Conservation (phyloP, 371 early-diverging fungal species). For the Chytridium lagenaria region DNA sequence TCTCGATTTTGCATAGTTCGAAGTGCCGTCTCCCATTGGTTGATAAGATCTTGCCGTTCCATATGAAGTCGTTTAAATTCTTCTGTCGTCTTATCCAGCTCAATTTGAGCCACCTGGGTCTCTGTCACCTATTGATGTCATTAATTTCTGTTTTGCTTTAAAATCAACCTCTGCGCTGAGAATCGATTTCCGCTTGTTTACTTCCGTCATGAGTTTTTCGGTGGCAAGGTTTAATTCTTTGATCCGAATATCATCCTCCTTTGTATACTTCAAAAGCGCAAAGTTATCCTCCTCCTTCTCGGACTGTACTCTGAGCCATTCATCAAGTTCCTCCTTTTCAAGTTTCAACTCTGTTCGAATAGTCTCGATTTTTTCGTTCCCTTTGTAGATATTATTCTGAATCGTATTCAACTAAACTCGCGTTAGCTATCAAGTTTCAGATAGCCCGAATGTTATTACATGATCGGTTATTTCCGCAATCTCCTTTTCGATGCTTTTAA, state of each 20-base stretch:
- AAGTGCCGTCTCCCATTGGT: constrained; percentile 60
- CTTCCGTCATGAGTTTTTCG: constrained; percentile 58
- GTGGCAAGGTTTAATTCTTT: constrained; percentile 55
- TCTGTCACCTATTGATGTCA: constrained; percentile 58
- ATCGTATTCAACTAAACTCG: constrained; percentile 49
- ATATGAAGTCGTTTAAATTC: constrained; percentile 56
- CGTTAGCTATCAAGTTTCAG: neutral
- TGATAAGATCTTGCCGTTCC: constrained; percentile 59
- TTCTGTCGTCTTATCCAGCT: constrained; percentile 59
- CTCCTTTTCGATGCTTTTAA: constrained; percentile 53
- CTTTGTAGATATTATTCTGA: constrained; percentile 60
- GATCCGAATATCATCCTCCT: constrained; percentile 59
- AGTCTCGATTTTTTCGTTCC: constrained; percentile 56
- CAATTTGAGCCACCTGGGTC: constrained; percentile 62
- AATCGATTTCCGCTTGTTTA: constrained; percentile 55
- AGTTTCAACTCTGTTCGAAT: constrained; percentile 54
- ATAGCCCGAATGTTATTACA: constrained; percentile 45
- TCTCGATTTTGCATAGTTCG: constrained; percentile 55
- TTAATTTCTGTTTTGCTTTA: neutral
- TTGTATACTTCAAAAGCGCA: constrained; percentile 58
- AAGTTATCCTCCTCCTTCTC: constrained; percentile 66
- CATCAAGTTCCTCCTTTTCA: constrained; percentile 59
- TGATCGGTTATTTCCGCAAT: constrained; percentile 52
- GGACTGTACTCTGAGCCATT: constrained; percentile 61
- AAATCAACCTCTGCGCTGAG: constrained; percentile 55